A percentile compares a stretch with the other conserved stretches of the same genome.
These are phyloP conservation scores for Laetiporus sulphureus DNA, from an alignment of 1,284 basidiomycete genomes.

Conservation along the genomic window DNA sequence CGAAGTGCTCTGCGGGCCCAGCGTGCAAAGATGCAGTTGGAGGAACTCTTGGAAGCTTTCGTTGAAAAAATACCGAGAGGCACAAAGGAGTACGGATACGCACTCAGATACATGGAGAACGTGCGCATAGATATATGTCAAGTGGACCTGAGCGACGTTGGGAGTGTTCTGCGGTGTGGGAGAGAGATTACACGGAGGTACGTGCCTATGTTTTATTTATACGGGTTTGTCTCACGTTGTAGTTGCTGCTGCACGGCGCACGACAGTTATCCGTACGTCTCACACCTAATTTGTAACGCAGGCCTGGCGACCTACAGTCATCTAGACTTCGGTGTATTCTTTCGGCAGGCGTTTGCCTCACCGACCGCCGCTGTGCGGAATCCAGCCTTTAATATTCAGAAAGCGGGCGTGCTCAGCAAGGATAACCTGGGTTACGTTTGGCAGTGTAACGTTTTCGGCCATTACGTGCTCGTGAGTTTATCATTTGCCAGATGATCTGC, in stretches of 20 bases:
- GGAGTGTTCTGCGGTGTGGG: constrained; percentile 61
- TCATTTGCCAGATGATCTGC: neutral
- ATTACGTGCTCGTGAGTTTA: constrained; percentile 69
- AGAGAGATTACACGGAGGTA: constrained; percentile 50
- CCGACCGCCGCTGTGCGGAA: constrained; percentile 46
- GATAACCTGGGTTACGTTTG: constrained; percentile 79
- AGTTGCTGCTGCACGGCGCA: neutral
- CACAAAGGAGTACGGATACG: constrained; percentile 40
- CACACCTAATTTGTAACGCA: constrained; percentile 80
- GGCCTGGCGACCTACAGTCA: constrained; percentile 63
- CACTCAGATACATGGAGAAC: constrained; percentile 53
- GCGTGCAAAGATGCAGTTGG: constrained; percentile 49
- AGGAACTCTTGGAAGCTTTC: constrained; percentile 47
- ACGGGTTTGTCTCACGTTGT: neutral
- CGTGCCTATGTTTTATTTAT: constrained; percentile 19
- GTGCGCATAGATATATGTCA: constrained; percentile 56
- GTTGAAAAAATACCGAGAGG: constrained; percentile 30
- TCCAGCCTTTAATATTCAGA: constrained; percentile 60
- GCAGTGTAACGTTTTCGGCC: constrained; percentile 84
- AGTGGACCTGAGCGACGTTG: constrained; percentile 61
- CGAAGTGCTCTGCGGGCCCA: constrained; percentile 62
- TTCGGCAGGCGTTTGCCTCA: constrained; percentile 45
- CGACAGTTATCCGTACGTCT: constrained; percentile 73
- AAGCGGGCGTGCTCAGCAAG: constrained; percentile 50
- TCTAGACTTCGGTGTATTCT: constrained; percentile 46